Evolutionary conservation across 805 yeast species (phyloP), one percentile per base, ranked within the genome.

Genomic region (Priceomyces fermenticarens): DNA sequence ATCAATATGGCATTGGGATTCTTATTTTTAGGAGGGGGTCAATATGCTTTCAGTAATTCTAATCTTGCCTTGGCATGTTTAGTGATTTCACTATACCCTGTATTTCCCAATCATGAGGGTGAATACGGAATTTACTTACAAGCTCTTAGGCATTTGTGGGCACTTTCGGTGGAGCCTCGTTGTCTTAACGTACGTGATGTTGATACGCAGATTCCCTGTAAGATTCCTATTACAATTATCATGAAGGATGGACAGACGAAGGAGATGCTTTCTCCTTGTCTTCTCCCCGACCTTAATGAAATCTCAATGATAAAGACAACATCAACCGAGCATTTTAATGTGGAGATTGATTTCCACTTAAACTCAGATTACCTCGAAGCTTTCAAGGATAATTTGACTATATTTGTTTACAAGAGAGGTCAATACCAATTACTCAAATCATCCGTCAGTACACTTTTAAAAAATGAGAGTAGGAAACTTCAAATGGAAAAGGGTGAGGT

Each of bases 91-190:
- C 67, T 86, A n/a, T 81, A 88, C 48, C 97, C 97, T 2, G 69
- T 82, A 2, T 82, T 80, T 45, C 84, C 88, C 1, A 62, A 59
- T 33, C 63, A 58, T 23, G 61, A 56, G 17, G 62, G 60, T 20
- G 72, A 63, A 12, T 67, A 71, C 33, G 80, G 77, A 38, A 78
- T 84, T 14, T 88, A 86, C 55, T 58, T 91, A 39, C 96, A 88
- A 58, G 96, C 95, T 2, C 64, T 89, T 29, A 72, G 96, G 32
- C 95, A 89, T 58, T 83, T 93, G 48, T 93, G 98, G 97, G 84
- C 89, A 1, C 63, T 93, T 45, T 78, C 95, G 0, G 83, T 85
- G 3, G 89, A 83, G 49, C 84, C 84, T 2, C 67, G 97, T 43
- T 88, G 97, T 57, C 63, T 93, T n/a, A 75, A 86, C 3, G 73